Evolutionary conservation across 1,284 basidiomycete genomes (phyloP), one percentile per base, ranked within the genome.

Genomic region (Leccinum colubrinum): DNA sequence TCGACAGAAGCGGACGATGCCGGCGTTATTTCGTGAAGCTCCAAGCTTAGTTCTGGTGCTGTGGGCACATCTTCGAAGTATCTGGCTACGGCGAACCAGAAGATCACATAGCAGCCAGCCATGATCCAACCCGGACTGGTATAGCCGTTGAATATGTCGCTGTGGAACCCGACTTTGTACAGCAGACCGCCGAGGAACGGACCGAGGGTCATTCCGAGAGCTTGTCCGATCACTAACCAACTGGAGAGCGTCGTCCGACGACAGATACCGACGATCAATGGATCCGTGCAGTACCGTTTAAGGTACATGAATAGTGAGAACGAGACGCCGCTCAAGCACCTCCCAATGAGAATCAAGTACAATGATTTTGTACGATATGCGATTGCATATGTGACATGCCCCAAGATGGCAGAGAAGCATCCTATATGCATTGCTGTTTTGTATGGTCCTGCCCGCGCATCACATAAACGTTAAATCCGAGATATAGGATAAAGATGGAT

Each of bases 71-170:
- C 88, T 65, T 88, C 77, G 68, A 84, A 89, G 56, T 78, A 77
- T 15, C 77, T 59, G 11, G 74, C 65, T 7, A 76, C 76, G 12
- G 79, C 65, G 4, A 76, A 69, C 80, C 84, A 85, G 70, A 87
- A 88, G 6, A 81, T 65, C 7, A 76, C 69, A 80, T 85, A 88
- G 8, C 82, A 70, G 3, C 64, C 74, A 0, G 86, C 82, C 80
- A 89, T 85, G 48, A 88, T 60, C 87, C 88, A 90, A 1, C 83
- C 86, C 2, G 86, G 86, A 64, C 86, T 84, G 0, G 86, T 89
- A 65, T 79, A 87, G 2, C 88, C 88, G 66, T 85, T 85, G 72
- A 84, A 84, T 8, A 88, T 66, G 1, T 70, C 60, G 62, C 78
- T 83, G 17, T 60, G 63, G 65, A 86, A 86, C 0, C 86, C 85